Evolutionary conservation across 2,329 filamentous ascomycete genomes (phyloP).

Genomic region (Clonostachys rosea): DNA sequence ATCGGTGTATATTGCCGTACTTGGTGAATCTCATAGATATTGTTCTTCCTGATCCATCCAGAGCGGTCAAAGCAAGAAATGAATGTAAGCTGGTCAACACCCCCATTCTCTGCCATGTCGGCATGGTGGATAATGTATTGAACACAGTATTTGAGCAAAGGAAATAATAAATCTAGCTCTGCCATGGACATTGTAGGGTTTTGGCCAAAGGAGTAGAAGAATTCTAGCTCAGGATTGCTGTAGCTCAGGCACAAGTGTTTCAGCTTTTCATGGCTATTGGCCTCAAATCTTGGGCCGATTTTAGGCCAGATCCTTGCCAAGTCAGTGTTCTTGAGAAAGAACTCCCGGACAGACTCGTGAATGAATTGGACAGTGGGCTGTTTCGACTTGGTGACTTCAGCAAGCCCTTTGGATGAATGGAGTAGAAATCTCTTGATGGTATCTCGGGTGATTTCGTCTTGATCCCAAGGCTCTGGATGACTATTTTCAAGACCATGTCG

Average conservation of each 20-base stretch:
- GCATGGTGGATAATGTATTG: conserved; percentile 33
- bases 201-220: no score
- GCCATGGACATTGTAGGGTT: no score
- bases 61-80: conserved; percentile 16
- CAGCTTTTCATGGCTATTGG: conserved; percentile 33
- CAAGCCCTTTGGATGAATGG: conserved; percentile 43
- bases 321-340: conserved; percentile 29
- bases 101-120: conserved; percentile 18
- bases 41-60: conserved; percentile 20
- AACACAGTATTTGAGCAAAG: conserved; percentile 41
- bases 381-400: conserved; percentile 28
- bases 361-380: conserved; percentile 42
- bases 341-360: conserved; percentile 45
- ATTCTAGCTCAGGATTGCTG: conserved; percentile 11
- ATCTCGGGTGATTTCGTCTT: not conserved
- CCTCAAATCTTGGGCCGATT: conserved; percentile 18
- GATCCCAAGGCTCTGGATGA: no score
- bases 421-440: conserved; percentile 25
- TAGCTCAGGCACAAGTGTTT: conserved; percentile 36
- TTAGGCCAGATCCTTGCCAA: conserved; percentile 21
- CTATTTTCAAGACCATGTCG: conserved; percentile 10
- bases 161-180: conserved; percentile 13
- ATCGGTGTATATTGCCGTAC: conserved; percentile 9
- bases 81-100: conserved; percentile 20
- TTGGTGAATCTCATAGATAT: conserved; percentile 15